A percentile compares a stretch with the other conserved stretches of the same genome.
phyloP scores from a whole-genome alignment of 352 stramenopile species.

The Phytophthora ramorum region DNA sequence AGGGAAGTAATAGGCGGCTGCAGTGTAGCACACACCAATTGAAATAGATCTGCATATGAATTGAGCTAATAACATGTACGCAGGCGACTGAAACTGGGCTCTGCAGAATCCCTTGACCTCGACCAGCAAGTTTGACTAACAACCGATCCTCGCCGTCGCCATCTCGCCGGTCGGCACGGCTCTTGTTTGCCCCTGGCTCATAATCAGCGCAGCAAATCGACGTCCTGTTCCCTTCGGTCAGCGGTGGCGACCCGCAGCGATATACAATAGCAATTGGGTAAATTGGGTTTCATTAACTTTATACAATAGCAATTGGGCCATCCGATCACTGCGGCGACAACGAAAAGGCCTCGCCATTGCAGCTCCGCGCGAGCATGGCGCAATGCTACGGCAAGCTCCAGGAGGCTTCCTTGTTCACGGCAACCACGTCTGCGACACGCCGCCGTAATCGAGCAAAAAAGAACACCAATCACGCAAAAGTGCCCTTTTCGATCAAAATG shows the following conservation, averaged over 20 bases:
- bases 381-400: not conserved
- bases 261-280: too few relatives aligned
- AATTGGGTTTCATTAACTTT: too few relatives aligned
- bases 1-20: not conserved
- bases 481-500: not conserved
- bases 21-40: not conserved
- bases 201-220: constrained; percentile 8
- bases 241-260: too few relatives aligned
- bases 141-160: not conserved
- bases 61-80: too few relatives aligned
- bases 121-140: not conserved
- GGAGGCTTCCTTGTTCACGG: too few relatives aligned
- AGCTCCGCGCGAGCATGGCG: not conserved
- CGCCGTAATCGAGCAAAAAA: not conserved
- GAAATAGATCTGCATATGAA: constrained; percentile 7
- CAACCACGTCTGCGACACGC: not conserved
- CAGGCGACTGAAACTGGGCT: too few relatives aligned
- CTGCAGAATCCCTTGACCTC: too few relatives aligned
- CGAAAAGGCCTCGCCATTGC: not conserved
- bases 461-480: not conserved
- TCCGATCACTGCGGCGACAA: not conserved
- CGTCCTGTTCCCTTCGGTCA: not conserved
- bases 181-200: constrained; percentile 1
- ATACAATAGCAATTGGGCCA: too few relatives aligned
- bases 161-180: not conserved